Conservation (phyloP, 441 rosid genomes). For the Biscutella auriculata region DNA sequence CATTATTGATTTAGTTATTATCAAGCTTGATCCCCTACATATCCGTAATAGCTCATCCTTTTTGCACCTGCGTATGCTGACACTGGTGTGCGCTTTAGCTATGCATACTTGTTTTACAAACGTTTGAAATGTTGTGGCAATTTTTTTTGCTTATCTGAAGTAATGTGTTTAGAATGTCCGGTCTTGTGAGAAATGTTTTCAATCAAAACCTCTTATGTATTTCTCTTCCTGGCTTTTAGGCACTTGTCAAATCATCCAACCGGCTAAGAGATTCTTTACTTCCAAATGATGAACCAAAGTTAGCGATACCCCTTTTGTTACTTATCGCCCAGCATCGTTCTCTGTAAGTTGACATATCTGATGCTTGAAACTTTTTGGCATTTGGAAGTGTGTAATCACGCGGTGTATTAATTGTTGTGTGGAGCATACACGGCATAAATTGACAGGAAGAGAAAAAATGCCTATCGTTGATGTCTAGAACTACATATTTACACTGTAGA, state of each 20-base stretch:
- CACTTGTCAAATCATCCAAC: conserved; percentile 83
- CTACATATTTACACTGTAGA: conserved; percentile 3
- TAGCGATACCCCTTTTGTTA: conserved; percentile 84
- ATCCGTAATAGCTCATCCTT: neutral
- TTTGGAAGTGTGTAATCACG: neutral
- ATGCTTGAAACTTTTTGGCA: neutral
- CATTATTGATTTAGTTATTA: neutral
- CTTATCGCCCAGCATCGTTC: conserved; percentile 98
- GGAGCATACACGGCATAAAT: conserved; percentile 3
- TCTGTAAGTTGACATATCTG: conserved; percentile 47
- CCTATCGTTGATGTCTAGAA: neutral
- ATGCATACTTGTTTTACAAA: conserved; percentile 1
- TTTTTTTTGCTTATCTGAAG: neutral
- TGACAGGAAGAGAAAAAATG: neutral
- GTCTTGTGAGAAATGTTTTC: neutral
- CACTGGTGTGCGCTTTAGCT: neutral
- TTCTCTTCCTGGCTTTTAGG: conserved; percentile 37
- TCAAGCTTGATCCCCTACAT: conserved; percentile 1
- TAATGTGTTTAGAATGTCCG: neutral
- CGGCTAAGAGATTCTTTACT: conserved; percentile 91
- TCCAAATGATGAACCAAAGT: conserved; percentile 90
- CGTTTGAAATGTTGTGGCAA: neutral
- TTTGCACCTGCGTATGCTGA: conserved; percentile 1
- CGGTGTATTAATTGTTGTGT: neutral
- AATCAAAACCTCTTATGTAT: neutral